These are phyloP conservation scores for Trypanosoma cruzi DNA, from an alignment of 208 protist genomes.

Conservation along the genomic window DNA sequence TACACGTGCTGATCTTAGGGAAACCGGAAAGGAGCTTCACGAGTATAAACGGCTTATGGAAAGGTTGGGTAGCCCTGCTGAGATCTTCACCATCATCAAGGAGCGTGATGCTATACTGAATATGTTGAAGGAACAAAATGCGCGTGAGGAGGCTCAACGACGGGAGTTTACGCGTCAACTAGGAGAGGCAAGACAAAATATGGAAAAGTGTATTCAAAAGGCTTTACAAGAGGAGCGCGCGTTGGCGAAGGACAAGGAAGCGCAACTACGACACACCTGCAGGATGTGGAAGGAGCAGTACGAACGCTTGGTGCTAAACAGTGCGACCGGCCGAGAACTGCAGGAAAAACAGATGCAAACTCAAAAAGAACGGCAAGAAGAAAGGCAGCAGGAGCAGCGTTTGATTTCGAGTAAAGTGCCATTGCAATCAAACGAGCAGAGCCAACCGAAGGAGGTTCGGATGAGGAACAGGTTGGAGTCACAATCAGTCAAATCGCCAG, in stretches of 20 bases:
- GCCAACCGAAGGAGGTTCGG: not conserved
- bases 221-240: constrained; percentile 22
- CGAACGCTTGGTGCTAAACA: constrained; percentile 3
- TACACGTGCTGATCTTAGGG: constrained; percentile 32
- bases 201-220: constrained; percentile 17
- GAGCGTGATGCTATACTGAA: constrained; percentile 59
- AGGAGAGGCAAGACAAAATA: constrained; percentile 21
- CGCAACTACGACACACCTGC: constrained; percentile 16
- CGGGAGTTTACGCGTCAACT: constrained; percentile 36
- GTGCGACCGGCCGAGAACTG: not conserved
- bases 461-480: not conserved
- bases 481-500: not conserved
- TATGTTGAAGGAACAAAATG: constrained; percentile 52
- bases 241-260: constrained; percentile 26
- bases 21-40: constrained; percentile 32
- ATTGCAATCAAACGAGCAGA: not conserved
- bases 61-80: constrained; percentile 27
- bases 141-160: constrained; percentile 34
- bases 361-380: not conserved
- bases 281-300: constrained; percentile 28
- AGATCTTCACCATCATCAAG: constrained; percentile 35
- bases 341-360: not conserved
- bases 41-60: constrained; percentile 36
- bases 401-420: constrained; percentile 11
- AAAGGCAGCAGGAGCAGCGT: constrained; percentile 9